These are phyloP conservation scores for Stephania japonica DNA, from an alignment of 164 flowering plant genomes.

Conservation along the genomic window DNA sequence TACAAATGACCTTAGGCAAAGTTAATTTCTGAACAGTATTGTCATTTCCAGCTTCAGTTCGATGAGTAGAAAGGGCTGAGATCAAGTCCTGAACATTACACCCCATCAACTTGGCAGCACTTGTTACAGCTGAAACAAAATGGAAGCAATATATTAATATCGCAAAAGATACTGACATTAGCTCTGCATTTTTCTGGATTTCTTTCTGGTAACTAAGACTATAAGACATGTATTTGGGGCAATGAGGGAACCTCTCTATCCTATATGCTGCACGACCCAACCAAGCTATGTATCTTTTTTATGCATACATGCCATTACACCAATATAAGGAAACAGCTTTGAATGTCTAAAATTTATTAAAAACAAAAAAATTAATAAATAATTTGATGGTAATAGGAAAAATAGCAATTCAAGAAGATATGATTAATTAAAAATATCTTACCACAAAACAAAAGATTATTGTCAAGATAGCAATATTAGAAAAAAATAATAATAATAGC, in stretches of 20 bases:
- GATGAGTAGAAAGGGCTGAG: conserved; percentile 51
- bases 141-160: neutral
- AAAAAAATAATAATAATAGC: neutral
- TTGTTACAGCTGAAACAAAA: conserved; percentile 52
- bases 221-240: too few relatives aligned
- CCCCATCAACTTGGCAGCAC: conserved; percentile 69
- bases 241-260: neutral
- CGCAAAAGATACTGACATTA: neutral
- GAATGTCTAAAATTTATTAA: neutral
- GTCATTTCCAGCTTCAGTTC: conserved; percentile 58
- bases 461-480: neutral
- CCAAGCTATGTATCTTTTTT: neutral
- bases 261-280: neutral
- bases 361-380: neutral
- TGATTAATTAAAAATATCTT: too few relatives aligned
- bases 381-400: neutral
- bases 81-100: conserved; percentile 56
- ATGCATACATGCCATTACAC: neutral
- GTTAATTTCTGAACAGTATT: conserved; percentile 54
- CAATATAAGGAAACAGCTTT: neutral
- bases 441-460: neutral
- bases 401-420: neutral
- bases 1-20: conserved; percentile 55
- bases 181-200: too few relatives aligned
- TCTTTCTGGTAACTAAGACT: too few relatives aligned